These are phyloP conservation scores for Erodium moschatum DNA, from an alignment of 441 rosid genomes.

Conservation along the genomic window DNA sequence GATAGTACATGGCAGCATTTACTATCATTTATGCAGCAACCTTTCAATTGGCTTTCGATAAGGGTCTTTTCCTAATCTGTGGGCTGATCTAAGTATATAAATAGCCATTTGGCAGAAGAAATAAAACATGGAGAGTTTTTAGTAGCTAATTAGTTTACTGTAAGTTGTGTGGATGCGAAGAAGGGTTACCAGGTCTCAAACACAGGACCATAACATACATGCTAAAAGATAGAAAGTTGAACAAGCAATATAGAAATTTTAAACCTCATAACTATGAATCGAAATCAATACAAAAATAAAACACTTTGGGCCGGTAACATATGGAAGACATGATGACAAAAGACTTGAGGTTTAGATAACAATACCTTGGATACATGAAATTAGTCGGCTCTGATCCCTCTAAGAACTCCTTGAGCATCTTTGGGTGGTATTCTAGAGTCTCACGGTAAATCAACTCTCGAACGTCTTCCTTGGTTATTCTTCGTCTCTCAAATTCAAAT, in stretches of 20 bases:
- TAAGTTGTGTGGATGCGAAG: no score
- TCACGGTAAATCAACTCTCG: conserved; percentile 91
- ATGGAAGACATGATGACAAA: not conserved
- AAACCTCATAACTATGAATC: not conserved
- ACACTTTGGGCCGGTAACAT: not conserved
- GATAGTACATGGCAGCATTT: no score
- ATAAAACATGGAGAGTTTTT: no score
- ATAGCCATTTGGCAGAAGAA: no score
- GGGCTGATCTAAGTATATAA: no score
- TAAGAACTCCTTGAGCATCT: conserved; percentile 90
- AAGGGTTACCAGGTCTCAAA: no score
- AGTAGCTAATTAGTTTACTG: no score
- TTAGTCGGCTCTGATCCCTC: conserved; percentile 92
- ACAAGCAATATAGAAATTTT: not conserved
- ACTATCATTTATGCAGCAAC: no score
- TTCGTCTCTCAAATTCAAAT: conserved; percentile 95
- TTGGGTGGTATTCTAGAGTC: conserved; percentile 98
- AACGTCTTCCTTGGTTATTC: conserved; percentile 83
- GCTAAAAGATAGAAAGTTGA: not conserved
- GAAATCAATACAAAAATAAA: not conserved
- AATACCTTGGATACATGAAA: conserved; percentile 95
- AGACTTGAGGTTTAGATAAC: not conserved
- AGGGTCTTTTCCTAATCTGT: no score
- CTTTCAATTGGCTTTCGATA: no score
- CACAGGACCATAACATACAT: not conserved